These are phyloP conservation scores for Raffaelea ambrosiae DNA, from an alignment of 2,329 filamentous ascomycete genomes.

Conservation along the genomic window DNA sequence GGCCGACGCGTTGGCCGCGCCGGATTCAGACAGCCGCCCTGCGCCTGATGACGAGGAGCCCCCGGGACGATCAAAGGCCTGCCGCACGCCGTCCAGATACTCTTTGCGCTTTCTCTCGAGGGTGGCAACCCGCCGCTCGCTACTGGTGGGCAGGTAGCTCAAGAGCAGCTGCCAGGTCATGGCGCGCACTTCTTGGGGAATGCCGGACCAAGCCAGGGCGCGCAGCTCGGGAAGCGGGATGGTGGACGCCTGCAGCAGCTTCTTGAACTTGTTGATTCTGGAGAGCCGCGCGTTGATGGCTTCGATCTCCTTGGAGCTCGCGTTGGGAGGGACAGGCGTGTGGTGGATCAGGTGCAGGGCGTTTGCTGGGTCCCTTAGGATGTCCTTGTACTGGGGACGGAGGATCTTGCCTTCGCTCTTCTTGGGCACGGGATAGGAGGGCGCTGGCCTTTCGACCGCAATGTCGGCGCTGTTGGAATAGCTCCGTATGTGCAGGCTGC, in stretches of 20 bases:
- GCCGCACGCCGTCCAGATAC: constrained; percentile 84
- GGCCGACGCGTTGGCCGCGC: neutral
- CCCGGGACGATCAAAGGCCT: constrained; percentile 55
- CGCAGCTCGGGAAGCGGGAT: constrained; percentile 80
- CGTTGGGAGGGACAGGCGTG: constrained; percentile 62
- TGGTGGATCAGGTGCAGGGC: constrained; percentile 91
- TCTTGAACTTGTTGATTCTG: constrained; percentile 98
- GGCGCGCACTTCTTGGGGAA: constrained; percentile 89
- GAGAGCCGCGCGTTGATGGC: constrained; percentile 80
- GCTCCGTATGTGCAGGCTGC: constrained; percentile 38
- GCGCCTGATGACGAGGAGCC: constrained; percentile 9
- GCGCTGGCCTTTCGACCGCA: constrained; percentile 75
- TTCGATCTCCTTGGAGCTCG: constrained; percentile 75
- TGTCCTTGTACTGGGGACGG: constrained; percentile 95
- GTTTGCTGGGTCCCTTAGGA: constrained; percentile 82
- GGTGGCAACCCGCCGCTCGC: constrained; percentile 80
- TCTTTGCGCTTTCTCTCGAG: constrained; percentile 93
- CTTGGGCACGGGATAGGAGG: constrained; percentile 79
- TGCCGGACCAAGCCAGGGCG: constrained; percentile 83
- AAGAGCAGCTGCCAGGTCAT: constrained; percentile 99
- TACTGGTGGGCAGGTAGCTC: constrained; percentile 94
- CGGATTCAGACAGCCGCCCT: constrained; percentile 40
- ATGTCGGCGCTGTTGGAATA: constrained; percentile 89
- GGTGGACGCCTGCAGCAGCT: constrained; percentile 82
- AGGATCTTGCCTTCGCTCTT: constrained; percentile 92